Percentiles rank a stretch among this genome's conserved stretches.
Conservation (phyloP, 2,329 filamentous ascomycete genomes). For the Aspergillus sojae region DNA sequence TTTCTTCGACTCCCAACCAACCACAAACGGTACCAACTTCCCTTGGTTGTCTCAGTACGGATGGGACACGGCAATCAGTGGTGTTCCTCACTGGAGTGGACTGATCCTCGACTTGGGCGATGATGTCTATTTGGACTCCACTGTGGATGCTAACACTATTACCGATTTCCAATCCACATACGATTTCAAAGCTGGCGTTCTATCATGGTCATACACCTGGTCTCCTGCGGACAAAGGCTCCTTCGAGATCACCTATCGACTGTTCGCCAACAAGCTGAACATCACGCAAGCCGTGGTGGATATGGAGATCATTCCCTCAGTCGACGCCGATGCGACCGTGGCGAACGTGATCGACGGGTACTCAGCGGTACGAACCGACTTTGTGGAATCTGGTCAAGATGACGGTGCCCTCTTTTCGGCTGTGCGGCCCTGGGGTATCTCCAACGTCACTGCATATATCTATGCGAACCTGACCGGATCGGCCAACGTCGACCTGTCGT, state of each 20-base stretch:
- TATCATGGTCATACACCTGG: slow-evolving; percentile 70
- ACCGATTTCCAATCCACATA: slow-evolving; percentile 63
- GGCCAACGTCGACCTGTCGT: slow-evolving; percentile 45
- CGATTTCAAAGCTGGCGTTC: slow-evolving; percentile 64
- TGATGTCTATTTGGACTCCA: slow-evolving; percentile 61
- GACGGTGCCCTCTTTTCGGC: slow-evolving; percentile 63
- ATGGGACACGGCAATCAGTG: slow-evolving; percentile 70
- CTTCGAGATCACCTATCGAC: slow-evolving; percentile 65
- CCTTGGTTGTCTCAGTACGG: slow-evolving; percentile 70
- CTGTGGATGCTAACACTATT: slow-evolving; percentile 61
- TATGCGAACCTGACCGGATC: slow-evolving; percentile 49
- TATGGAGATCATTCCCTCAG: slow-evolving; percentile 59
- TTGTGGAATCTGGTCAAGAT: slow-evolving; percentile 59
- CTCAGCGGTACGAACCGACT: slow-evolving; percentile 66
- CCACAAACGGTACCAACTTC: slow-evolving; percentile 65
- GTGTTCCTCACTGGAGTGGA: slow-evolving; percentile 69
- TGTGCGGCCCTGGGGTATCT: slow-evolving; percentile 64
- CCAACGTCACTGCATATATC: slow-evolving; percentile 64
- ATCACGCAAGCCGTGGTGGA: slow-evolving; percentile 65
- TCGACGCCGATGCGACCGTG: slow-evolving; percentile 58
- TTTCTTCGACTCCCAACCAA: slow-evolving; percentile 65
- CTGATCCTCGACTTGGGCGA: slow-evolving; percentile 60
- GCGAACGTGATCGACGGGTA: slow-evolving; percentile 70
- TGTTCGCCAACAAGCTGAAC: slow-evolving; percentile 66
- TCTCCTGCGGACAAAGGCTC: slow-evolving; percentile 53